A percentile compares a stretch with the other conserved stretches of the same genome.
phyloP scores from a whole-genome alignment of 495 filamentous ascomycete species.

The Parmelia sp. region DNA sequence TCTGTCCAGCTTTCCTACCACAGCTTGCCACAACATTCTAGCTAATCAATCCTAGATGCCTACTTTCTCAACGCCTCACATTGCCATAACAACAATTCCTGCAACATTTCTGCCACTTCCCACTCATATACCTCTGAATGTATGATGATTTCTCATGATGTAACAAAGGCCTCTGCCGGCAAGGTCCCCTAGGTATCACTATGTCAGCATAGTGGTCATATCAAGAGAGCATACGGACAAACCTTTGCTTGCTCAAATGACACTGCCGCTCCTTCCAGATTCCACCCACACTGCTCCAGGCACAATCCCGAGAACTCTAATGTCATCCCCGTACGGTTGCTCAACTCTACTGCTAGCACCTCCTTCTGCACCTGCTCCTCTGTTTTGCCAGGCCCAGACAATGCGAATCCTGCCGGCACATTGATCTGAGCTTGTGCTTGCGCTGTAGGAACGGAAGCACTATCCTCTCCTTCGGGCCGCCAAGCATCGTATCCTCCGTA shows the following conservation, averaged over 20 bases:
- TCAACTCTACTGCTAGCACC: constrained; percentile 58
- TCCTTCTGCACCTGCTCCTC: constrained; percentile 49
- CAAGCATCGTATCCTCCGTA: constrained; percentile 59
- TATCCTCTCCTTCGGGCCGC: constrained; percentile 41
- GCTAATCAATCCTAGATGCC: neutral
- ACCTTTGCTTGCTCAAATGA: constrained; percentile 49
- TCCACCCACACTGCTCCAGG: constrained; percentile 64
- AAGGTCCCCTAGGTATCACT: neutral
- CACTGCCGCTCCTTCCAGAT: constrained; percentile 59
- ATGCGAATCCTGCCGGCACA: constrained; percentile 38
- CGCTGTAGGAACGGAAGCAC: constrained; percentile 24
- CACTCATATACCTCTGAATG: neutral
- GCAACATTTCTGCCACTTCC: neutral
- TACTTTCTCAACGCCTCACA: neutral
- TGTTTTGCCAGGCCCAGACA: constrained; percentile 37
- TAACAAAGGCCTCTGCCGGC: neutral
- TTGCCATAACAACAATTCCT: neutral
- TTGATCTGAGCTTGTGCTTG: constrained; percentile 14
- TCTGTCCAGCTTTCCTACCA: neutral
- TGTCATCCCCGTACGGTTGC: constrained; percentile 64
- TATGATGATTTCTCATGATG: neutral
- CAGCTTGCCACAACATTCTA: neutral
- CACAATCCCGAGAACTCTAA: constrained; percentile 65
- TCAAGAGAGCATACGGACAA: neutral
- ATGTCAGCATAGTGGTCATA: neutral